Percentiles rank a stretch among this genome's conserved stretches.
Conservation (phyloP, 2,329 filamentous ascomycete genomes). For the Chaetomiaceae sp. region DNA sequence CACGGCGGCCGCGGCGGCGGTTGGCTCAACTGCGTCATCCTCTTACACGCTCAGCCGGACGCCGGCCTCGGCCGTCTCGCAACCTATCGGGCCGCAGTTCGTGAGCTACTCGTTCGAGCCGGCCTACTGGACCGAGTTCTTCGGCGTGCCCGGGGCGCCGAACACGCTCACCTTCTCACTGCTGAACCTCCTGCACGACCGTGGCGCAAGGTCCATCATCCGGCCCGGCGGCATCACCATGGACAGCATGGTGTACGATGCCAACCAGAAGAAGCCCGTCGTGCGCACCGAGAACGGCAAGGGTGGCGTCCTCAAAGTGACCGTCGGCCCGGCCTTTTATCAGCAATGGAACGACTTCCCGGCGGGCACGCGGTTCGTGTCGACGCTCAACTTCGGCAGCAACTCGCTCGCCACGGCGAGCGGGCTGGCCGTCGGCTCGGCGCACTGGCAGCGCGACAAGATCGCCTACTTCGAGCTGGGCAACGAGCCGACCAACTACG, state of each 20-base stretch:
- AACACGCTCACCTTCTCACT: constrained; percentile 17
- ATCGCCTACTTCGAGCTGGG: constrained; percentile 20
- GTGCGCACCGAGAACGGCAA: constrained; percentile 18
- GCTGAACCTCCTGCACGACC: constrained; percentile 16
- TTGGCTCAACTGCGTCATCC: neutral
- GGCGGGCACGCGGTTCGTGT: constrained; percentile 16
- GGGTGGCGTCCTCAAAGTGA: constrained; percentile 18
- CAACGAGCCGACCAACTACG: constrained; percentile 21
- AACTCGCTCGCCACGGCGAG: constrained; percentile 14
- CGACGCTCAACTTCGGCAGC: constrained; percentile 21
- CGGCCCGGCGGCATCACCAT: constrained; percentile 19
- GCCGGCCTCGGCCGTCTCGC: constrained; percentile 13
- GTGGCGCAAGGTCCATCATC: constrained; percentile 18
- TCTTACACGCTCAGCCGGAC: constrained; percentile 1
- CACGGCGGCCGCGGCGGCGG: neutral
- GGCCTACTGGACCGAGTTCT: constrained; percentile 20
- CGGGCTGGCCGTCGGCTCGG: constrained; percentile 13
- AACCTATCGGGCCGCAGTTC: constrained; percentile 15
- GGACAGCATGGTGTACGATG: constrained; percentile 20
- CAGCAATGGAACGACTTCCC: constrained; percentile 18
- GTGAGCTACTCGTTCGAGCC: constrained; percentile 21
- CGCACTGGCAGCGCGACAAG: constrained; percentile 15
- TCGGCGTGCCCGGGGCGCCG: constrained; percentile 16
- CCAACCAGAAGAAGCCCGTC: constrained; percentile 8
- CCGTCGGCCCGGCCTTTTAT: constrained; percentile 18